phyloP scores from a whole-genome alignment of 2,329 filamentous ascomycete species.

The Trichoderma oligosporum region DNA sequence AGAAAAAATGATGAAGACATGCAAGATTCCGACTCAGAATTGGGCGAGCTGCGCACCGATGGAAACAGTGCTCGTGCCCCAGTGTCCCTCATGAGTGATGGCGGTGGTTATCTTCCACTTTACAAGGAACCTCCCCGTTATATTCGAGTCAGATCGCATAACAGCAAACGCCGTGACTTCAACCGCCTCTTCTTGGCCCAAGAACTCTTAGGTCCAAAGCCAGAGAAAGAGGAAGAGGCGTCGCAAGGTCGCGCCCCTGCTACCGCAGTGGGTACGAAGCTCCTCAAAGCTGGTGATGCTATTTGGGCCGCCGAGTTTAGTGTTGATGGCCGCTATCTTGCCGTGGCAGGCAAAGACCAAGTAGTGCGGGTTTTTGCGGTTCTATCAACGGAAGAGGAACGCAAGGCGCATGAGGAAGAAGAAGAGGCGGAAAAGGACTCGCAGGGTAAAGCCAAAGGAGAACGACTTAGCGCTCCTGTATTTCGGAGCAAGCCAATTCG shows the following conservation, averaged over 20 bases:
- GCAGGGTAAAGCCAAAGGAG: constrained; percentile 36
- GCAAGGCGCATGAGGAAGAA: constrained; percentile 67
- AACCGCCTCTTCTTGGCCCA: constrained; percentile 88
- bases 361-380: constrained; percentile 87
- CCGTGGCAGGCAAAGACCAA: constrained; percentile 85
- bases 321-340: constrained; percentile 83
- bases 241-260: constrained; percentile 31
- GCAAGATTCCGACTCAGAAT: constrained; percentile 65
- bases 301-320: constrained; percentile 95
- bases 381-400: constrained; percentile 75
- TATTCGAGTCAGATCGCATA: constrained; percentile 75
- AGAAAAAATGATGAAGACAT: constrained; percentile 62
- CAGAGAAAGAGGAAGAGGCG: constrained; percentile 29
- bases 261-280: constrained; percentile 40
- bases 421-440: constrained; percentile 44
- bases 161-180: constrained; percentile 80
- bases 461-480: constrained; percentile 81
- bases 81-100: constrained; percentile 66
- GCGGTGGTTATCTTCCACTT: constrained; percentile 72
- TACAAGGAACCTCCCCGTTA: constrained; percentile 89
- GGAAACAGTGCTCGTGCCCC: constrained; percentile 82
- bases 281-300: constrained; percentile 55
- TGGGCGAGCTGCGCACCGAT: constrained; percentile 65
- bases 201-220: constrained; percentile 67
- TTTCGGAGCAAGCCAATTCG: constrained; percentile 74